Evolutionary conservation across 2,329 filamentous ascomycete species (phyloP), one percentile per base, ranked within the genome.

Genomic region (Xylaria sp.): DNA sequence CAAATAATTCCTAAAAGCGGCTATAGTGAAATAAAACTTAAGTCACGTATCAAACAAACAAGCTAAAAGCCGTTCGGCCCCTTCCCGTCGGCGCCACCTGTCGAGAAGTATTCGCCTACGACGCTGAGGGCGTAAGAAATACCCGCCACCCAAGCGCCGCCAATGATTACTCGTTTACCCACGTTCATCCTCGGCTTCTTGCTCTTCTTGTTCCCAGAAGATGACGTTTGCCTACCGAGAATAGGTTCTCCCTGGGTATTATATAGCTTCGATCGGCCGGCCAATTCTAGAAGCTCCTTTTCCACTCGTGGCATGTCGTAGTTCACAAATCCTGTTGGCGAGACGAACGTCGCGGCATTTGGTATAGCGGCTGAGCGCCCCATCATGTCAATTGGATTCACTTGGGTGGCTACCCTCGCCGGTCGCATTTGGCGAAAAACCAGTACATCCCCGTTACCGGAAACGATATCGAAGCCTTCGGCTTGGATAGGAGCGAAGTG

Each of bases 391-490:
- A 90, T 86, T 0, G 87, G 86, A 67, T 89, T 89, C 65, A 86
- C 49, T 49, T 58, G 58, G 17, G n/a, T 17, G n/a, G 37, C 57
- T 51, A 48, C 9, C 27, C 62, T 70, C 15, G 62, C 41, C 1
- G 69, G 65, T 8, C 80, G 78, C 3, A 85, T 81, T 73, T 89
- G 88, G 64, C 86, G 86, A 70, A 91, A 89, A 3, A 92, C 82
- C 25, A 91, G 79, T 4, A 90, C 79, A 64, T 91, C 83, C 5
- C 83, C 83, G 48, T 80, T 80, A 1, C 87, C 88, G 2, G 87
- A 86, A 1, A 88, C 82, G 38, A 90, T 86, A 67, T 90, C 87
- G 64, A 87, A 91, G 0, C 88, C 89, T 57, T 88, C 79, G 0
- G 79, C 77, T 62, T 87, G 81, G 1, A 90, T 79, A 1, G 80